Base-by-base conservation (phyloP, 495 filamentous ascomycete genomes). In the Astrothelium macrocarpum region DNA sequence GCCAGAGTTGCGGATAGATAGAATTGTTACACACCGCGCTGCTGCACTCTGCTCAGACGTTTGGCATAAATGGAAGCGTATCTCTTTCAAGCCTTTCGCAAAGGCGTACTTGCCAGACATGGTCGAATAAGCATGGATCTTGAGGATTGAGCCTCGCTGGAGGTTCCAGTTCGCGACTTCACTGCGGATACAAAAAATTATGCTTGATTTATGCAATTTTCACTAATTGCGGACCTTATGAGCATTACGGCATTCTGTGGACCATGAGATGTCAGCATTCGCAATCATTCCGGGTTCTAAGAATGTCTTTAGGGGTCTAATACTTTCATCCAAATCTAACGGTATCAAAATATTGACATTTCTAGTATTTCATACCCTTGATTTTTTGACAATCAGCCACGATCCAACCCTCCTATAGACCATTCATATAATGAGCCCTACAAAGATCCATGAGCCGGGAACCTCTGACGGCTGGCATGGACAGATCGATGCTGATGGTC, bases 101-200 rank as follows among this genome's bases (percentile, higher is more conserved):
- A 97, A 98, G 68, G 84, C 89, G 76, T 96, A 97, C 81, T 94
- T 95, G 75, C 82, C 78, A 62, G 94, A 90, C 94, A 97, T 98
- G 58, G 71, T 80, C 74, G 59, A 31, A 7, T 32, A 16, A 56
- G 49, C 20, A 16, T 29, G 49, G 25, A 10, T 56, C 25, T 20
- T 56, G 25, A 28, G 29, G 49, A 56, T 20, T 26, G 49, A 0
- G 29, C 5, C 11, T 12, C 11, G 12, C 29, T 16, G 20, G 5
- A 28, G 25, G 12, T 56, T 16, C 12, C 25, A n/a, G 45, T 56
- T 28, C 5, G 49, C 12, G 20, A 28, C 25, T 2, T 11, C 2
- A 11, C 25, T 26, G 34, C 5, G 5, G 34, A n/a, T 5, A 18
- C 7, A 20, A 26, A 9, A 29, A 28, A n/a, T 56, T 56, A 56